A percentile compares a stretch with the other conserved stretches of the same genome.
phyloP scores from a whole-genome alignment of 352 stramenopile species.

The Globisporangium yorkense region DNA sequence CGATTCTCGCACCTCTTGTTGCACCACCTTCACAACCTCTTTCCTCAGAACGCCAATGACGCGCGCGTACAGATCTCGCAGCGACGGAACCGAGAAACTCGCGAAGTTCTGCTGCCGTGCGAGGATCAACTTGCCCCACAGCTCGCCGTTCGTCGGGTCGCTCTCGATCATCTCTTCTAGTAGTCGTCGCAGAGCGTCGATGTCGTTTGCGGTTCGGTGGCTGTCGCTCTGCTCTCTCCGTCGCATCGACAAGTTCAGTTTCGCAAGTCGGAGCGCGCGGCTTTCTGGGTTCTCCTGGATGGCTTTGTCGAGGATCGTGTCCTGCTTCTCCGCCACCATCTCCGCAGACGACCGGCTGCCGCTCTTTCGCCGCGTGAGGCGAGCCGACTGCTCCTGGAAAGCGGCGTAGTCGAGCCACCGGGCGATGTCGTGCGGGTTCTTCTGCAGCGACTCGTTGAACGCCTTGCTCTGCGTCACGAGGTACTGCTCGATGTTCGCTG shows the following conservation, averaged over 20 bases:
- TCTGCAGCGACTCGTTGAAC: slow-evolving; percentile 32
- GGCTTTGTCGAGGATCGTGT: slow-evolving; percentile 50
- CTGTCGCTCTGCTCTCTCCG: slow-evolving; percentile 1
- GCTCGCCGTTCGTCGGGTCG: slow-evolving; percentile 35
- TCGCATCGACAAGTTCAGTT: slow-evolving; percentile 46
- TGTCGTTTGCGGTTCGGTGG: slow-evolving; percentile 12
- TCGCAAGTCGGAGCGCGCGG: slow-evolving; percentile 32
- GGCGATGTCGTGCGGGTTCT: slow-evolving; percentile 34
- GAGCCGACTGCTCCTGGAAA: slow-evolving; percentile 61
- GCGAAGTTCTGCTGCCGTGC: slow-evolving; percentile 56
- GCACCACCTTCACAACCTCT: slow-evolving; percentile 14
- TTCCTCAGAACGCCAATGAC: slow-evolving; percentile 44
- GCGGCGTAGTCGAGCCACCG: slow-evolving; percentile 69
- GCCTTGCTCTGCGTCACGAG: slow-evolving; percentile 47
- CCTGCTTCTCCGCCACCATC: slow-evolving; percentile 60
- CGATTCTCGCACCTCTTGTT: slow-evolving; percentile 1
- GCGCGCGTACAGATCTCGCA: slow-evolving; percentile 68
- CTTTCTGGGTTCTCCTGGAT: slow-evolving; percentile 41
- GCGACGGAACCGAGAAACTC: slow-evolving; percentile 56
- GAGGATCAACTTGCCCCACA: slow-evolving; percentile 59
- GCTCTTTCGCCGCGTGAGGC: slow-evolving; percentile 21
- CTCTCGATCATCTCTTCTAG: slow-evolving; percentile 48
- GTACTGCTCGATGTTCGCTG: slow-evolving; percentile 59
- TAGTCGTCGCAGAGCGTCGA: slow-evolving; percentile 23
- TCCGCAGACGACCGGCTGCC: slow-evolving; percentile 11